Evolutionary conservation across 768 basidiomycete genomes (phyloP).

Genomic region (Tylopilus sp.): DNA sequence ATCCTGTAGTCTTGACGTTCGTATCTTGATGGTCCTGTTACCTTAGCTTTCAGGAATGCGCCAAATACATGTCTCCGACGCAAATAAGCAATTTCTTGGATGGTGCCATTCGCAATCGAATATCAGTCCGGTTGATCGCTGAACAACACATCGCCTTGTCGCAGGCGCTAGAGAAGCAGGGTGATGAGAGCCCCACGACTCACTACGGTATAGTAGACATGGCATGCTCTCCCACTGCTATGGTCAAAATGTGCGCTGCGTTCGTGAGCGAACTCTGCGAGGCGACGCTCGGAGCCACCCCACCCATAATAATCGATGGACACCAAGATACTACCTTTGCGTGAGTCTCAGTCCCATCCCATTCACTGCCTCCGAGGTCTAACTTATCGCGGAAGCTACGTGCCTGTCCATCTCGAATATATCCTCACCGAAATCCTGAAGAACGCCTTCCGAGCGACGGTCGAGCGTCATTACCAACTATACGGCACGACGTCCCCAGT

Average conservation of each 20-base stretch:
- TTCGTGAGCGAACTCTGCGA: conserved; percentile 84
- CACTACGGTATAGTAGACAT: conserved; percentile 74
- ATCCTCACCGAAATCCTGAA: conserved; percentile 89
- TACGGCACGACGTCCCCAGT: conserved; percentile 33
- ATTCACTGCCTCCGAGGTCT: conserved; percentile 6
- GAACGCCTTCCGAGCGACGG: conserved; percentile 87
- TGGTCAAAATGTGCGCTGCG: conserved; percentile 78
- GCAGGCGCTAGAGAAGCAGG: conserved; percentile 51
- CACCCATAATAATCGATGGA: conserved; percentile 68
- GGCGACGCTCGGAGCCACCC: conserved; percentile 73
- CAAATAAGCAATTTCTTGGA: conserved; percentile 80
- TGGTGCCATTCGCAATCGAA: conserved; percentile 80
- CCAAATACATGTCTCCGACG: conserved; percentile 77
- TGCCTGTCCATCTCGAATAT: conserved; percentile 89
- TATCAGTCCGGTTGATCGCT: conserved; percentile 83
- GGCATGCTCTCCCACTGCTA: conserved; percentile 63
- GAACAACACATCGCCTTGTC: conserved; percentile 90
- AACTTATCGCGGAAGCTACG: conserved; percentile 51
- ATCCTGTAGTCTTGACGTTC: neutral
- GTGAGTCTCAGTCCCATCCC: conserved; percentile 45
- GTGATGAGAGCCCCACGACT: conserved; percentile 28
- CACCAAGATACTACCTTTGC: conserved; percentile 68
- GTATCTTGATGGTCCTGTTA: neutral
- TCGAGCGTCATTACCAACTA: conserved; percentile 62
- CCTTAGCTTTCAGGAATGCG: conserved; percentile 78